These are phyloP conservation scores for Cladosporium sp. DNA, from an alignment of 2,329 filamentous ascomycete species.

Conservation along the genomic window DNA sequence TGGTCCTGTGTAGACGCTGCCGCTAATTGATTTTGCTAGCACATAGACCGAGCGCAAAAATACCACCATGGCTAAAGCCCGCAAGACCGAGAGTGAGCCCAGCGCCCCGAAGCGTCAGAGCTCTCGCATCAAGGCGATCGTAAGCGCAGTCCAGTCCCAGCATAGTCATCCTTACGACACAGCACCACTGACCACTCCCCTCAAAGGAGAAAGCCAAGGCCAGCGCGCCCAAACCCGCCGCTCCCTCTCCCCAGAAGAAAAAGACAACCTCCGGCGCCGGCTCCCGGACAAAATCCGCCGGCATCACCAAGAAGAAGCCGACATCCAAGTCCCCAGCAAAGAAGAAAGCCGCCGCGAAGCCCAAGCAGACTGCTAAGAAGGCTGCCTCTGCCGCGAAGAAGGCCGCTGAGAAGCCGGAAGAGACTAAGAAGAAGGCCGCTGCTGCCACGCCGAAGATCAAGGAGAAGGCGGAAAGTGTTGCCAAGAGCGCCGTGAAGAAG, in stretches of 20 bases:
- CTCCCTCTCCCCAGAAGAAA: conserved; percentile 19
- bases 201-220: conserved; percentile 7
- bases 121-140: conserved; percentile 3
- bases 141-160: neutral
- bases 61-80: neutral
- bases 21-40: neutral
- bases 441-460: conserved; percentile 5
- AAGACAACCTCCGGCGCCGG: conserved; percentile 9
- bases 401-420: neutral
- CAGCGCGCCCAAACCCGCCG: conserved; percentile 19
- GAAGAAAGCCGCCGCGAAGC: neutral
- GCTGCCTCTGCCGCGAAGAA: conserved; percentile 10
- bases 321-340: neutral
- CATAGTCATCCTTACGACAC: neutral
- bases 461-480: conserved; percentile 1
- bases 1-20: neutral
- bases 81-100: neutral
- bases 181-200: neutral
- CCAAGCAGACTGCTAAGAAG: conserved; percentile 20
- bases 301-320: conserved; percentile 15
- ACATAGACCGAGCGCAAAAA: neutral
- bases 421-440: neutral
- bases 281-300: conserved; percentile 7
- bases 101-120: neutral
- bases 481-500: conserved; percentile 13